phyloP scores from a whole-genome alignment of 805 yeast genomes.

The Lachancea lanzarotensis region DNA sequence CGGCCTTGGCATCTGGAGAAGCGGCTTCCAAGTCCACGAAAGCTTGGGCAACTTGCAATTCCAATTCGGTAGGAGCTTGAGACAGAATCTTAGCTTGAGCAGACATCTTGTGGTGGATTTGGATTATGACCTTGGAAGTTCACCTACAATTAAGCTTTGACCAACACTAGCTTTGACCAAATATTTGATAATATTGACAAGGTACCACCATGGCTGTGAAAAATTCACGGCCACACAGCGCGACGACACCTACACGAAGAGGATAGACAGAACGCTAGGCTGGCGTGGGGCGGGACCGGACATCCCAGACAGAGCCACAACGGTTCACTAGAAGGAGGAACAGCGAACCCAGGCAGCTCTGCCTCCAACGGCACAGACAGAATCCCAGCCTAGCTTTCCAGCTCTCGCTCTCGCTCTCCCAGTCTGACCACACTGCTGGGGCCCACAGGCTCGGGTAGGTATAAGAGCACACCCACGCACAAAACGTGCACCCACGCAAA shows the following conservation, averaged over 20 bases:
- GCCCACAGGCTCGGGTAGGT: no score
- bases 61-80: slow-evolving; percentile 95
- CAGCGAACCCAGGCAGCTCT: no score
- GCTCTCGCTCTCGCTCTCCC: no score
- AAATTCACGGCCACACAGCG: neutral
- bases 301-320: neutral
- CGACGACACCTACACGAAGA: neutral
- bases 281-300: neutral
- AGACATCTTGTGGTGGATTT: slow-evolving; percentile 57
- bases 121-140: slow-evolving; percentile 1
- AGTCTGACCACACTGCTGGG: no score
- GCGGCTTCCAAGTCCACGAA: slow-evolving; percentile 89
- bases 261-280: neutral
- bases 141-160: neutral
- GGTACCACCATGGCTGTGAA: neutral
- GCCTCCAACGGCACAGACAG: no score
- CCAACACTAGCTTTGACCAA: neutral
- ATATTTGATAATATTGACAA: neutral
- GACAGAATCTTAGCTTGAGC: slow-evolving; percentile 88
- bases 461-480: neutral
- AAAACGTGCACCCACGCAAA: neutral
- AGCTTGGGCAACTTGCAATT: slow-evolving; percentile 99
- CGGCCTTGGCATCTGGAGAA: slow-evolving; percentile 95
- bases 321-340: no score
- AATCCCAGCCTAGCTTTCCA: no score